A percentile compares a stretch with the other conserved stretches of the same genome.
Evolutionary conservation across 306 rosid species (phyloP).

Genomic region (Cicer bijugum): DNA sequence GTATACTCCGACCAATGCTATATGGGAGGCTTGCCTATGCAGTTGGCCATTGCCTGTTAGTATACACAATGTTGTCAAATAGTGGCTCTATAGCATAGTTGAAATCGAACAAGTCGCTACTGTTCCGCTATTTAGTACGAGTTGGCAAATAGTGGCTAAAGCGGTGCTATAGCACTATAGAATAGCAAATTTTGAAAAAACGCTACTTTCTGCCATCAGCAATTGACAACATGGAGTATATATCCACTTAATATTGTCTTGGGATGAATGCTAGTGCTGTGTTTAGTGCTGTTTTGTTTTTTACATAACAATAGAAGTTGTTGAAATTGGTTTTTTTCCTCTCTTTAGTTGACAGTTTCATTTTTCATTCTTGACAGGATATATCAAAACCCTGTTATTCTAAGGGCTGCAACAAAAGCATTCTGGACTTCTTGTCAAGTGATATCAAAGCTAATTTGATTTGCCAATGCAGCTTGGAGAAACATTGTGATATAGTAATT

Average conservation of each 20-base stretch:
- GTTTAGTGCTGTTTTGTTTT: constrained; percentile 13
- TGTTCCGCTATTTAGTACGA: too few relatives aligned
- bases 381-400: constrained; percentile 90
- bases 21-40: constrained; percentile 15
- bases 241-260: neutral
- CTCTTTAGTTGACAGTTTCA: neutral
- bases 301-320: neutral
- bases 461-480: constrained; percentile 46
- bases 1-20: constrained; percentile 11
- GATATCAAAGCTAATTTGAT: constrained; percentile 86
- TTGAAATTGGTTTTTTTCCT: neutral
- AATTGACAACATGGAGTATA: too few relatives aligned
- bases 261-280: constrained; percentile 7
- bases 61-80: neutral
- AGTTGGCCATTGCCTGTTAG: constrained; percentile 18
- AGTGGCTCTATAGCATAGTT: too few relatives aligned
- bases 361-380: constrained; percentile 58
- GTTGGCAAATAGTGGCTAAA: too few relatives aligned
- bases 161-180: too few relatives aligned
- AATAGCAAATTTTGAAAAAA: too few relatives aligned
- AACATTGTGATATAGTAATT: constrained; percentile 37
- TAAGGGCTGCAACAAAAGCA: constrained; percentile 77
- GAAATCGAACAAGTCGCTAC: too few relatives aligned
- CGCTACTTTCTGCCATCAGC: too few relatives aligned
- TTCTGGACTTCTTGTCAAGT: constrained; percentile 93